phyloP scores from a whole-genome alignment of 306 rosid genomes.

The Ceratonia siliqua region DNA sequence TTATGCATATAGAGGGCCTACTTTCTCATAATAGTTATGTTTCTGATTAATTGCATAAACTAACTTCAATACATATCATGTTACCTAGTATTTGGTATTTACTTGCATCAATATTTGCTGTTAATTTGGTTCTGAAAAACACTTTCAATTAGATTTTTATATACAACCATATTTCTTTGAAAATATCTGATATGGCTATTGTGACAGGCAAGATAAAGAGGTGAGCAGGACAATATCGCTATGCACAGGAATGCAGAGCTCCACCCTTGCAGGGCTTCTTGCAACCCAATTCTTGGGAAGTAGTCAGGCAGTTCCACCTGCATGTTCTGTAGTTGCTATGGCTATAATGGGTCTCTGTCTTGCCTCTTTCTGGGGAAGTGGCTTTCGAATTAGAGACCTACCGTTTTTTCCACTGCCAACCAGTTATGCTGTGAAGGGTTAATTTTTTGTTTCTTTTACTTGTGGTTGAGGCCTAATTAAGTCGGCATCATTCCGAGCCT shows the following conservation, averaged over 20 bases:
- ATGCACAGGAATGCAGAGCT: conserved; percentile 99
- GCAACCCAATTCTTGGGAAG: conserved; percentile 92
- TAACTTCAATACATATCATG: not conserved
- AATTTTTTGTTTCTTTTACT: conserved; percentile 24
- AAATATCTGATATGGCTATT: conserved; percentile 23
- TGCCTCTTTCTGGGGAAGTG: conserved; percentile 92
- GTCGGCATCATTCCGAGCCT: not conserved
- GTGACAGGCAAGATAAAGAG: conserved; percentile 76
- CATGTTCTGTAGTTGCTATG: conserved; percentile 94
- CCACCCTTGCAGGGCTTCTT: conserved; percentile 96
- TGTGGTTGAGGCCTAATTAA: not conserved
- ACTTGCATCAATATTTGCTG: conserved; percentile 4
- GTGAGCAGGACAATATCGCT: conserved; percentile 79
- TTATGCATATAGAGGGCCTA: not conserved
- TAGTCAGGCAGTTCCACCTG: conserved; percentile 94
- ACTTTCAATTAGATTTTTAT: not conserved
- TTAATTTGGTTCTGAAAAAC: not conserved
- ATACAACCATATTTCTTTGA: conserved; percentile 1
- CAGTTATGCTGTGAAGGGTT: conserved; percentile 43
- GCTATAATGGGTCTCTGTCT: conserved; percentile 95
- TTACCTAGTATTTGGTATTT: not conserved
- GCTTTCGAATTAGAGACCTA: conserved; percentile 67
- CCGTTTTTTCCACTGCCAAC: conserved; percentile 48
- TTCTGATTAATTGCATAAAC: not conserved
- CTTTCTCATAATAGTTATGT: not conserved